A percentile compares a stretch with the other conserved stretches of the same genome.
phyloP scores from a whole-genome alignment of 2,329 filamentous ascomycete genomes.

The Colletotrichum sp. region DNA sequence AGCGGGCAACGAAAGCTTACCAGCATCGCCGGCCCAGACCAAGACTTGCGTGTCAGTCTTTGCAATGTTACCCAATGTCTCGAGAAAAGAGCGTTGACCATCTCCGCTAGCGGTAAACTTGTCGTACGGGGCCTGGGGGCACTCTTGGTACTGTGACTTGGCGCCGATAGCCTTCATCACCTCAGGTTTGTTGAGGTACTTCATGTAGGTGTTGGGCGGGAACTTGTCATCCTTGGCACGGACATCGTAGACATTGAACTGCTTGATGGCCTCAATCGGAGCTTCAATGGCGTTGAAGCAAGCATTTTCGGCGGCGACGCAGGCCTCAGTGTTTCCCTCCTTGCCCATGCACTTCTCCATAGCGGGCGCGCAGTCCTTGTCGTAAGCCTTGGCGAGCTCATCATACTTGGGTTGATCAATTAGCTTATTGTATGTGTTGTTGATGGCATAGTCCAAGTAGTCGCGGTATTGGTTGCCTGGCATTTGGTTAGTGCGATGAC shows the following conservation, averaged over 20 bases:
- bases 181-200: conserved; percentile 40
- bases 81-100: conserved; percentile 46
- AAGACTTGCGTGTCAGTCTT: conserved; percentile 52
- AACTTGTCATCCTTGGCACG: conserved; percentile 40
- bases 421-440: conserved; percentile 42
- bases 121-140: conserved; percentile 36
- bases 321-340: conserved; percentile 27
- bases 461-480: conserved; percentile 39
- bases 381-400: conserved; percentile 17
- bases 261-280: conserved; percentile 22
- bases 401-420: conserved; percentile 23
- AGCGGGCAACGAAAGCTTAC: too few species aligned
- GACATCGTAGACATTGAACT: conserved; percentile 54
- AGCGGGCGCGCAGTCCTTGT: conserved; percentile 26
- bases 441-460: conserved; percentile 48
- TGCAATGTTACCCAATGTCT: conserved; percentile 47
- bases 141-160: conserved; percentile 43
- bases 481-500: too few species aligned
- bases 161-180: conserved; percentile 51
- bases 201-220: conserved; percentile 43
- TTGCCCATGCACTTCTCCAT: conserved; percentile 21
- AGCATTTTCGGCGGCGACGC: conserved; percentile 25
- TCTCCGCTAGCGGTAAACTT: conserved; percentile 47
- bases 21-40: conserved; percentile 60
- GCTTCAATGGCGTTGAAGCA: conserved; percentile 32